These are phyloP conservation scores for Gracilaria caudata DNA, from an alignment of 23 red algal species.

Conservation along the genomic window DNA sequence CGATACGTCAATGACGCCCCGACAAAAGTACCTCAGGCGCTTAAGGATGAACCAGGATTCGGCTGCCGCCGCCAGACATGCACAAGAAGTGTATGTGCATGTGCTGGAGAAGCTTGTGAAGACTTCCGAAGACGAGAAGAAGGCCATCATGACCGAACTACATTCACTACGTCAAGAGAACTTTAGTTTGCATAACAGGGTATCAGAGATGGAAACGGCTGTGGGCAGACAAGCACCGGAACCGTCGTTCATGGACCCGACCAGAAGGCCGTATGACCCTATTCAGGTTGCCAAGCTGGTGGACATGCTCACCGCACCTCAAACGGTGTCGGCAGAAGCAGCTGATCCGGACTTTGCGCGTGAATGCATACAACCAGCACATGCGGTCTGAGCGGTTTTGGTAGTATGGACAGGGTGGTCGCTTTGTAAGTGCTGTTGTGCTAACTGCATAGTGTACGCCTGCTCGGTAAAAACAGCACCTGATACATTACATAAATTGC, in stretches of 20 bases:
- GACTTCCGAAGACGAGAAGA: constrained; percentile 60
- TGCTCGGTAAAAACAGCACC: constrained; percentile 23
- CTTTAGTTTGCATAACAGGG: constrained; percentile 1
- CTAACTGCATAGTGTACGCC: neutral
- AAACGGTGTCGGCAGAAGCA: constrained; percentile 34
- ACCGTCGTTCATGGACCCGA: neutral
- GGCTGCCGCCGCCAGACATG: constrained; percentile 72
- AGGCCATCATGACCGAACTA: constrained; percentile 14
- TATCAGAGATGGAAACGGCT: constrained; percentile 1
- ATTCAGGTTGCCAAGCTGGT: constrained; percentile 40
- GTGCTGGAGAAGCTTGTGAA: constrained; percentile 66
- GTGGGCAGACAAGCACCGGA: neutral
- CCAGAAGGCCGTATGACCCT: neutral
- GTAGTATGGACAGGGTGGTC: neutral
- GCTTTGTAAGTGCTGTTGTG: neutral
- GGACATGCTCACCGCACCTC: constrained; percentile 37
- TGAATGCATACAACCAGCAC: constrained; percentile 43
- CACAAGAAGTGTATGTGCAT: constrained; percentile 78
- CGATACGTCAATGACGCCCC: constrained; percentile 64
- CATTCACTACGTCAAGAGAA: constrained; percentile 31
- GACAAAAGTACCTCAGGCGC: constrained; percentile 71
- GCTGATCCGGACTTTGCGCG: constrained; percentile 38
- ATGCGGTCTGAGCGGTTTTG: constrained; percentile 26
- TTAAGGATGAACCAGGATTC: constrained; percentile 78
- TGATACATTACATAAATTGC: neutral